These are phyloP conservation scores for Rhodotorula sp. DNA, from an alignment of 1,284 basidiomycete species.

Conservation along the genomic window DNA sequence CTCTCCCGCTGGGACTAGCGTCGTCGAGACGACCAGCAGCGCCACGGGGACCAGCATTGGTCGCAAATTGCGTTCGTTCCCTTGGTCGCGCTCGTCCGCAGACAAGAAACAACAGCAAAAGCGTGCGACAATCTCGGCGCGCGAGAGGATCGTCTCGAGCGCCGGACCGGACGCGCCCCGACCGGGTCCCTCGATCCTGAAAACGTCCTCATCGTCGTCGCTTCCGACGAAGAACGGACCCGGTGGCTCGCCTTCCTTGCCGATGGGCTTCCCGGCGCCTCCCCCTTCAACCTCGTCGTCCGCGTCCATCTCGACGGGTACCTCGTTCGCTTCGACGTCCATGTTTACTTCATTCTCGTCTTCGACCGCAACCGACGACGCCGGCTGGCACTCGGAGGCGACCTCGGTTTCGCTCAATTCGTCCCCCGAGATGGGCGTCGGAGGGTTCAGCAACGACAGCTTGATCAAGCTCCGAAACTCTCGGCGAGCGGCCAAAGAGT, in stretches of 20 bases:
- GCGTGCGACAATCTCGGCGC: no score
- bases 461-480: neutral
- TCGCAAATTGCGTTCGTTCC: constrained; percentile 27
- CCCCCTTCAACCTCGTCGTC: constrained; percentile 22
- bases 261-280: neutral
- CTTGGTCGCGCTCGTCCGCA: constrained; percentile 6
- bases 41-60: constrained; percentile 15
- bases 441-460: constrained; percentile 12
- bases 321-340: constrained; percentile 37
- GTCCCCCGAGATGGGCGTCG: constrained; percentile 26
- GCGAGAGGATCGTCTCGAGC: neutral
- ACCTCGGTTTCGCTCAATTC: constrained; percentile 27
- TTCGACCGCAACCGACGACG: constrained; percentile 14
- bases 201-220: constrained; percentile 4
- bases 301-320: constrained; percentile 30
- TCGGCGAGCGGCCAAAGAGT: constrained; percentile 4
- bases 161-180: constrained; percentile 1
- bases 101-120: constrained; percentile 23
- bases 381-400: constrained; percentile 33
- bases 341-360: constrained; percentile 23
- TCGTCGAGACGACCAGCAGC: neutral
- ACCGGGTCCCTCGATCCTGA: constrained; percentile 7
- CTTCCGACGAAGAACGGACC: neutral
- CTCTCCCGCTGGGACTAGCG: neutral
- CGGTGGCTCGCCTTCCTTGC: neutral